These are phyloP conservation scores for Collybia sp. DNA, from an alignment of 768 basidiomycete species.

Conservation along the genomic window DNA sequence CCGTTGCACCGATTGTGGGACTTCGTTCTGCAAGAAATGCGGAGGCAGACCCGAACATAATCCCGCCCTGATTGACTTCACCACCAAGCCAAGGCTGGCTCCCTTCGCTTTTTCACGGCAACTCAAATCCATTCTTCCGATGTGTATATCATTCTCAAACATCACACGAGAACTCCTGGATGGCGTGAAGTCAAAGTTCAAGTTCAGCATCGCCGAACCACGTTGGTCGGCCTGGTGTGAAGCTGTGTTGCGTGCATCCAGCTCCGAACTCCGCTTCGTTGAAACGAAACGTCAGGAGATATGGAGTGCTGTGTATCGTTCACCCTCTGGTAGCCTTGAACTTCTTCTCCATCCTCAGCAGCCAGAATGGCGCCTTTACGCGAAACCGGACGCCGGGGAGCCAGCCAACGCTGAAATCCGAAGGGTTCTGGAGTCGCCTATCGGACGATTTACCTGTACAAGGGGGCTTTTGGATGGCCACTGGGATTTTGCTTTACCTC, in stretches of 20 bases:
- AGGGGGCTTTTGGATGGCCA: constrained; percentile 57
- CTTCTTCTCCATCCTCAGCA: constrained; percentile 71
- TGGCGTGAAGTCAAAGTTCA: constrained; percentile 33
- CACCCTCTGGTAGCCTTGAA: constrained; percentile 65
- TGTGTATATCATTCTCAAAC: constrained; percentile 64
- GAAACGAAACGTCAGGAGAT: constrained; percentile 84
- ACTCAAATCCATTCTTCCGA: constrained; percentile 79
- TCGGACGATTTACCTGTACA: constrained; percentile 66
- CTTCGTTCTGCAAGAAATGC: constrained; percentile 79
- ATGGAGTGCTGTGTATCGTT: constrained; percentile 81
- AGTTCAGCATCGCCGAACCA: constrained; percentile 39
- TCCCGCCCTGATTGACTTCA: constrained; percentile 49
- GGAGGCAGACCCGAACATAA: constrained; percentile 91
- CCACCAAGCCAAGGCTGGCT: constrained; percentile 50
- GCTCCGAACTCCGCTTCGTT: constrained; percentile 74
- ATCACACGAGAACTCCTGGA: constrained; percentile 51
- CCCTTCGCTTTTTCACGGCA: constrained; percentile 73
- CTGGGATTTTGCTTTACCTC: constrained; percentile 82
- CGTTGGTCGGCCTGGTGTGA: constrained; percentile 68
- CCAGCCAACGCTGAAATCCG: constrained; percentile 82
- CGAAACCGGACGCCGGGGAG: constrained; percentile 56
- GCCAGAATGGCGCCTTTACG: constrained; percentile 86
- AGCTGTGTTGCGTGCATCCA: constrained; percentile 56
- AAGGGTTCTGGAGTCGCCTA: constrained; percentile 62
- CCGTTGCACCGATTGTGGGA: constrained; percentile 72